Evolutionary conservation across 163 green algal genomes (phyloP), one percentile per base, ranked within the genome.

Genomic region (Prototheca wickerhamii): DNA sequence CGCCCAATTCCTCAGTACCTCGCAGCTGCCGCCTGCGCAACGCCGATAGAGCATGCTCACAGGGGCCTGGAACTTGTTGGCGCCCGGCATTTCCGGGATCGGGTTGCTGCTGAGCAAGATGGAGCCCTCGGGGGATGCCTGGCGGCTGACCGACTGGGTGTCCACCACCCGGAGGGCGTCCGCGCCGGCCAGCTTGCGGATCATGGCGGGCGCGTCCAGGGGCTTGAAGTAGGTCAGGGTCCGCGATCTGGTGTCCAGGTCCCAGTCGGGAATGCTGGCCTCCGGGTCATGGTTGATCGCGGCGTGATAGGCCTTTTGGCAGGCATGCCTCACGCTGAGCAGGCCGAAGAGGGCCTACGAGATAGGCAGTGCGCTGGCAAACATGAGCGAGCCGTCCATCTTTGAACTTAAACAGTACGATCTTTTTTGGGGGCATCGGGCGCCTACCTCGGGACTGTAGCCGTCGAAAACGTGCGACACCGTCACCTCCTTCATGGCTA

Each of bases 171-270:
- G 20, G 31, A 77, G 10, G 2, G n/a, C 17, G 4, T 60, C 54
- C 28, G 58, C 34, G 17, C 57, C 56, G 25, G 61, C 37, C 21
- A 72, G 29, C 28, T 20, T 61, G 35, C 25, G 17, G 32, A 79
- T 49, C 6, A 79, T 40, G 5, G 51, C 56, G 0, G 72, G 72
- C 12, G 72, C 72, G 18, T 79, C 69, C 29, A 79, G 49, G 15
- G 66, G 56, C 4, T 54, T 72, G 37, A 23, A 57, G 58, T 70
- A 79, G 15, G 17, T 26, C 5, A 78, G 32, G 8, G 40, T 60
- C 25, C 71, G 54, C 26, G 57, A 6, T 25, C 58, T 23, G 7
- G 10, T 52, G 0, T 29, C 56, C 66, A 35, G 55, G 1, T 54
- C 34, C 17, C 35, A 58, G 21, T 30, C 12, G 8, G 63, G 52